Conservation (phyloP, 495 filamentous ascomycete species). For the Parathielavia appendiculata region DNA sequence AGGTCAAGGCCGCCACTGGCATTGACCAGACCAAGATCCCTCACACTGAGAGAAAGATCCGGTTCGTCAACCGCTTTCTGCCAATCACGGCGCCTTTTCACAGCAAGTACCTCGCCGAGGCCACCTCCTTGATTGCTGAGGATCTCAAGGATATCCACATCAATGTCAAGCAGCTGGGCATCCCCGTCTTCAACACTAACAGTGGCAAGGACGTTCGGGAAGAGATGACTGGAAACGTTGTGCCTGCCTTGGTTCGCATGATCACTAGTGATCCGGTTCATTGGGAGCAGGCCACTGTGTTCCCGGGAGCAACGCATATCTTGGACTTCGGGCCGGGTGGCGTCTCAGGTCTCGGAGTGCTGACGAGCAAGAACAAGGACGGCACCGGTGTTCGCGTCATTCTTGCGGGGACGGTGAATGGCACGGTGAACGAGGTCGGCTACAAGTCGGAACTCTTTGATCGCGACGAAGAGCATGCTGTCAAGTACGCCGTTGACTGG, state of each 20-base stretch:
- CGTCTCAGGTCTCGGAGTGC: slow-evolving; percentile 90
- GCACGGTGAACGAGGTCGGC: slow-evolving; percentile 82
- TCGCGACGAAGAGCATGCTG: slow-evolving; percentile 83
- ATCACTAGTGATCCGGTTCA: slow-evolving; percentile 88
- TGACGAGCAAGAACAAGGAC: slow-evolving; percentile 97
- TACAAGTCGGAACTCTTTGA: slow-evolving; percentile 98
- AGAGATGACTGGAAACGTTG: slow-evolving; percentile 57
- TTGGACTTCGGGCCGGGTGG: slow-evolving; percentile 95
- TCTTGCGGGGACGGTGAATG: slow-evolving; percentile 83
- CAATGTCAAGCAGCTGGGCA: slow-evolving; percentile 58
- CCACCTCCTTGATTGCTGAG: slow-evolving; percentile 71
- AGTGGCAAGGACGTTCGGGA: slow-evolving; percentile 73
- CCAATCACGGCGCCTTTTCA: slow-evolving; percentile 98
- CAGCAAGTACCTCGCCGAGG: slow-evolving; percentile 81
- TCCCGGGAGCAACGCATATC: slow-evolving; percentile 85
- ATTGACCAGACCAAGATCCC: slow-evolving; percentile 93
- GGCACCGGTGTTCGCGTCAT: slow-evolving; percentile 95
- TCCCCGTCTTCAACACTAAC: slow-evolving; percentile 84
- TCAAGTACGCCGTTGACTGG: slow-evolving; percentile 97
- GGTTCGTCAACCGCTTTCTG: slow-evolving; percentile 94
- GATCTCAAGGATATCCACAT: slow-evolving; percentile 81
- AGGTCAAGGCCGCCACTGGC: slow-evolving; percentile 93
- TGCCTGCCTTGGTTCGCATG: slow-evolving; percentile 81
- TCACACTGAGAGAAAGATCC: slow-evolving; percentile 88
- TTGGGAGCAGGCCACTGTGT: slow-evolving; percentile 90